These are phyloP conservation scores for Asparagopsis taxiformis DNA, from an alignment of 31 red algal species.

Conservation along the genomic window DNA sequence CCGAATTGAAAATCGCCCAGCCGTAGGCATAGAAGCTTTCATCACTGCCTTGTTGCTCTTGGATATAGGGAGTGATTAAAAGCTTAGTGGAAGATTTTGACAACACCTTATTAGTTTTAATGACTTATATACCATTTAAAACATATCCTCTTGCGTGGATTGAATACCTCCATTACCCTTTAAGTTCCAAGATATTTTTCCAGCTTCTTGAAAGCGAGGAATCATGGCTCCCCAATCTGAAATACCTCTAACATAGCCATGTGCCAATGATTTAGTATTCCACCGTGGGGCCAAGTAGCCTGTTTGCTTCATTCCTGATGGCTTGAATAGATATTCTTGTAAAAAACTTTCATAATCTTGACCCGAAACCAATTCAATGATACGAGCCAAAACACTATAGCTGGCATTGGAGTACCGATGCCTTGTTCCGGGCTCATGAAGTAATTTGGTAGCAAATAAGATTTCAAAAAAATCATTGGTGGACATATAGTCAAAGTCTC, in stretches of 20 bases:
- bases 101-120: background rate
- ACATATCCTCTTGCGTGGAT: background rate
- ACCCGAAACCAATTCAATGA: conserved; percentile 1
- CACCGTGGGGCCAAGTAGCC: background rate
- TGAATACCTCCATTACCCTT: conserved; percentile 8
- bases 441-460: background rate
- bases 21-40: background rate
- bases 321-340: background rate
- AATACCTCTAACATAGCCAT: background rate
- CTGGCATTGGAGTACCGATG: background rate
- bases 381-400: background rate
- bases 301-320: conserved; percentile 4
- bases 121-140: background rate
- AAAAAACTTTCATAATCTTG: conserved; percentile 10
- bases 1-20: background rate
- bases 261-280: background rate
- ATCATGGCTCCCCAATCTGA: background rate
- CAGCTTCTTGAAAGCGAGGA: background rate
- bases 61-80: background rate
- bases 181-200: background rate
- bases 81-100: background rate
- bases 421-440: background rate
- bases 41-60: background rate
- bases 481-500: background rate
- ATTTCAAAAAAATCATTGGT: background rate